Conservation (phyloP, 2,329 filamentous ascomycete species). For the Colletotrichum horii region DNA sequence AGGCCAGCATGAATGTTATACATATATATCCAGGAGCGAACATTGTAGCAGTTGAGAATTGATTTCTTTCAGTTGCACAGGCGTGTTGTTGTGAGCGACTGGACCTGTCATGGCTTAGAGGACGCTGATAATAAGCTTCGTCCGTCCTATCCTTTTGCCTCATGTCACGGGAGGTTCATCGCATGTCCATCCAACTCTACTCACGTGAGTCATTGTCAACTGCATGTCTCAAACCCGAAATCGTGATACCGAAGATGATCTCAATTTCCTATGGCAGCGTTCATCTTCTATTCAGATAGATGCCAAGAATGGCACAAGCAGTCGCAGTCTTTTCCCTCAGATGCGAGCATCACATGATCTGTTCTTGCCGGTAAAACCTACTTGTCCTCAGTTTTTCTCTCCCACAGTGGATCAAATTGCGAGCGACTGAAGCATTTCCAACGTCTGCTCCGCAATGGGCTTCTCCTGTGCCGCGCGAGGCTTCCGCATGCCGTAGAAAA, state of each 20-base stretch:
- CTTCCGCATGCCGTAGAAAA: background rate
- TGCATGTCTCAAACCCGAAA: background rate
- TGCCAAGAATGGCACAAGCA: background rate
- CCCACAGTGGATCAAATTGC: background rate
- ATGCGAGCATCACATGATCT: background rate
- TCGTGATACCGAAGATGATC: background rate
- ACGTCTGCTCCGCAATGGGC: background rate
- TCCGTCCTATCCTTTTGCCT: background rate
- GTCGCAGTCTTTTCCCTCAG: background rate
- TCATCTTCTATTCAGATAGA: background rate
- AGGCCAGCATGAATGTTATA: background rate
- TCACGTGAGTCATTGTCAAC: background rate
- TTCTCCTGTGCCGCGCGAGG: background rate
- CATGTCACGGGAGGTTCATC: background rate
- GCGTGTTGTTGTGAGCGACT: background rate
- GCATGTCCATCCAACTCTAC: background rate
- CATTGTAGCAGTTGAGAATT: background rate
- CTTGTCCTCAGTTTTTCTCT: background rate
- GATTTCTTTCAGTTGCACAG: background rate
- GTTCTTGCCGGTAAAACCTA: background rate
- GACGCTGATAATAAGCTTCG: background rate
- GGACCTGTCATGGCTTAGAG: background rate
- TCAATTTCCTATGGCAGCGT: background rate
- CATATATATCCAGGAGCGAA: background rate
- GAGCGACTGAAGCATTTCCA: background rate